Evolutionary conservation across 805 yeast species (phyloP).

Genomic region (Zygotorulaspora sp.): DNA sequence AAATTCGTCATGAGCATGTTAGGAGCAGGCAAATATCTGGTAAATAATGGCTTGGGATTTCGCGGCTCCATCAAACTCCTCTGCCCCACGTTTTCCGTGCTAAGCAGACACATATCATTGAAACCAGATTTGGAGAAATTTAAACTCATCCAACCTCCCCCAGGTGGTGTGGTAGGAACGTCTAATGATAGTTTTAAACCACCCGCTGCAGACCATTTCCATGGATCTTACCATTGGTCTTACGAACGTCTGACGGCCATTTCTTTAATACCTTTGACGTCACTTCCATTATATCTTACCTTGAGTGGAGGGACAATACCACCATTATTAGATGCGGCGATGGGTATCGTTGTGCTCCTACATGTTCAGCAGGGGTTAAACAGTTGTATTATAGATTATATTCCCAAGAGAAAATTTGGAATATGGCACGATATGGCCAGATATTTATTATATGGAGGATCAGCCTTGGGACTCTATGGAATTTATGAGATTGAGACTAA

Average conservation of each 20-base stretch:
- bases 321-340: slow-evolving; percentile 52
- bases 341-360: slow-evolving; percentile 51
- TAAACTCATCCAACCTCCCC: slow-evolving; percentile 61
- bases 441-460: slow-evolving; percentile 57
- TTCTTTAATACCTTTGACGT: slow-evolving; percentile 58
- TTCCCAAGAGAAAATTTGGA: slow-evolving; percentile 72
- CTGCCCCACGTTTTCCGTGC: not conserved
- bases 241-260: slow-evolving; percentile 58
- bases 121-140: slow-evolving; percentile 31
- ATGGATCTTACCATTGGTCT: slow-evolving; percentile 75
- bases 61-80: not conserved
- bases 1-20: not conserved
- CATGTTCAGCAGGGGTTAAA: slow-evolving; percentile 72
- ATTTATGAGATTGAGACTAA: slow-evolving; percentile 62
- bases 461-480: slow-evolving; percentile 65
- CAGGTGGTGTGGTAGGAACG: slow-evolving; percentile 66
- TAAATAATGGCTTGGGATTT: not conserved
- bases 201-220: slow-evolving; percentile 50
- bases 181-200: slow-evolving; percentile 67
- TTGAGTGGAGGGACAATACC: slow-evolving; percentile 47
- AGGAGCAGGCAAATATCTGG: not conserved
- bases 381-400: slow-evolving; percentile 73
- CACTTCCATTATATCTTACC: slow-evolving; percentile 45
- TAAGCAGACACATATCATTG: slow-evolving; percentile 17
- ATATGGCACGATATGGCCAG: slow-evolving; percentile 56